Base-by-base conservation (phyloP, 2,329 filamentous ascomycete species). In the Paecilomyces formosus region DNA sequence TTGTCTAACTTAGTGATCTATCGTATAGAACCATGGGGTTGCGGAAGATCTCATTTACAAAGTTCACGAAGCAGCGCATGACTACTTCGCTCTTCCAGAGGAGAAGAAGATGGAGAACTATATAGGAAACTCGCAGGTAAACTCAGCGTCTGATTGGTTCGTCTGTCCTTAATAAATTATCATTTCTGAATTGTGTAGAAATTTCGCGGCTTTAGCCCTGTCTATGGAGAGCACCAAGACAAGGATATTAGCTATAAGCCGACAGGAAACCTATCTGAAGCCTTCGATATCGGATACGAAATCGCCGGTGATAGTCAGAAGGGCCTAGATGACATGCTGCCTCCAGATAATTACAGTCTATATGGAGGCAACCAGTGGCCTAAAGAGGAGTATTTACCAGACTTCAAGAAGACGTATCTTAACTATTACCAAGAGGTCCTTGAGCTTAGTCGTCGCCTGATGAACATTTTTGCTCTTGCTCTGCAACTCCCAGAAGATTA, bases 381-480 rank as follows among this genome's bases (percentile, higher is more conserved):
- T 11, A 53, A 55, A 33, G 57, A 60, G 49, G 54, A 57, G 3
- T 56, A 64, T 15, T 54, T 68, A 4, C 66, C 65, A 11, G 65
- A 67, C 5, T 83, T 85, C 69, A 79, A 80, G 61, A 62, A 75
- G 0, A 76, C 78, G 15, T 70, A 78, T 2, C 63, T 82, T 8
- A 62, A 63, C 0, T 83, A 85, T 64, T 84, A 79, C 74, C 66
- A 71, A 21, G 68, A 74, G 6, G 81, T 80, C 39, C 72, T 86
- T 11, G 71, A 63, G 0, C 72, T 86, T 1, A 79, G 82, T 0
- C 75, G 84, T 22, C 76, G 74, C 35, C 66, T 86, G 31, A 77
- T 82, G 2, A 72, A 74, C 3, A 70, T 78, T 6, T 84, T 87
- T 63, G 83, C 84, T 0, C 72, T 87, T 2, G 79, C 79, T 3